phyloP scores from a whole-genome alignment of 345 rosid species.

The Syzygium oleosum region DNA sequence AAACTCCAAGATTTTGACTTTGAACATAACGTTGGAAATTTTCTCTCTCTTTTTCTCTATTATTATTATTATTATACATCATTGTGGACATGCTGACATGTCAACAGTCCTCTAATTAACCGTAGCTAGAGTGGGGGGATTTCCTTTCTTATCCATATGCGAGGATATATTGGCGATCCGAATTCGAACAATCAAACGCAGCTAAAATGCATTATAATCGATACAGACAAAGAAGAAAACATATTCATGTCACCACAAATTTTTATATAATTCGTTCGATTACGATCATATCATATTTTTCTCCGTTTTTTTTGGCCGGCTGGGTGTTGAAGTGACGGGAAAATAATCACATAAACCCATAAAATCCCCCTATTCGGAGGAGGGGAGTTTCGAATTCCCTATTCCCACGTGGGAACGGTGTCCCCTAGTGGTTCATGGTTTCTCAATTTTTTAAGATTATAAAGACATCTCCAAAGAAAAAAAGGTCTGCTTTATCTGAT shows the following conservation, averaged over 20 bases:
- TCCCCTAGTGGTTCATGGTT: too few relatives aligned
- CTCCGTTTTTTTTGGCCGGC: too few relatives aligned
- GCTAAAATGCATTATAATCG: background rate
- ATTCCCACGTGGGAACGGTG: too few relatives aligned
- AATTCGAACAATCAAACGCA: too few relatives aligned
- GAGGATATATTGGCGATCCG: background rate
- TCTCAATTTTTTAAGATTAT: background rate
- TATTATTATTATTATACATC: fast-evolving
- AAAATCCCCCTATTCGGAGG: too few relatives aligned
- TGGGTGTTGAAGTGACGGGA: too few relatives aligned
- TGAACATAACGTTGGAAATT: background rate
- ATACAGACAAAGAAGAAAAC: background rate
- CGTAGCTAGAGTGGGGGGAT: background rate
- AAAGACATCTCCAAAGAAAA: background rate
- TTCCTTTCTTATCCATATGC: background rate
- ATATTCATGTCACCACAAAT: fast-evolving
- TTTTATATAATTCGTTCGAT: background rate
- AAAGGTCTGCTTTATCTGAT: background rate
- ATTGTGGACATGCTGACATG: background rate
- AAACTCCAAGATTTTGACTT: background rate
- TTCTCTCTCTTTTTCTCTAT: too few relatives aligned
- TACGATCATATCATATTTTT: background rate
- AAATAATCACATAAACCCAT: too few relatives aligned
- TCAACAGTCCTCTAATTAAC: background rate
- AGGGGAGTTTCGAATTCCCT: too few relatives aligned